Evolutionary conservation across 2,329 filamentous ascomycete species (phyloP).

Genomic region (Curvularia sp.): DNA sequence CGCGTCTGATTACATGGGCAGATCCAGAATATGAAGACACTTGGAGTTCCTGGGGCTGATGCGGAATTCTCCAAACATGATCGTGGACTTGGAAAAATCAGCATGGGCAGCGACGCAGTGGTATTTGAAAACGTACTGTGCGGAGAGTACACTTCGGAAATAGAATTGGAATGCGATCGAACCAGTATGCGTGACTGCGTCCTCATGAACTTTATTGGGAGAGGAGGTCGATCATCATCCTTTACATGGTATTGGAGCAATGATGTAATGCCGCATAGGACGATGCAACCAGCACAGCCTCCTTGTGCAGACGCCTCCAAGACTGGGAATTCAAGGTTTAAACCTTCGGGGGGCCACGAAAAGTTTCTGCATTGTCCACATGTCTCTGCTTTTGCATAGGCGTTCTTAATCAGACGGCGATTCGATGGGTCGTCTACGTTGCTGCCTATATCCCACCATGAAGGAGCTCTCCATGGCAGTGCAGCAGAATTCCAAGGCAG

Average conservation of each 20-base stretch:
- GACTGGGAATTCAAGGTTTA: too few species aligned
- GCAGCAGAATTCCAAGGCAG: too few species aligned
- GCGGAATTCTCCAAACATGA: slow-evolving; percentile 2
- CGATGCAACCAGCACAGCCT: slow-evolving; percentile 14
- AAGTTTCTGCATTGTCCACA: slow-evolving; percentile 5
- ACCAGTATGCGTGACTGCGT: not conserved
- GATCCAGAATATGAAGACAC: not conserved
- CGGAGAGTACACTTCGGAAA: not conserved
- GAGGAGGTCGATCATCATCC: not conserved
- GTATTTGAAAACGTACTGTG: not conserved
- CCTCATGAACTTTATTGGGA: not conserved
- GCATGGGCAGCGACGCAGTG: not conserved
- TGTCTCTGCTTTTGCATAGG: slow-evolving; percentile 7
- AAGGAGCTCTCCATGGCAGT: slow-evolving; percentile 5
- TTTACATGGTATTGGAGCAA: not conserved
- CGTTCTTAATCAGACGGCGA: not conserved
- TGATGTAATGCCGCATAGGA: not conserved
- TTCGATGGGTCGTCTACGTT: not conserved
- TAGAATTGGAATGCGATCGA: too few species aligned
- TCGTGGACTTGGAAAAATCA: not conserved
- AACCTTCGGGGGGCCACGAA: not conserved
- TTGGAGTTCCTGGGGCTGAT: not conserved
- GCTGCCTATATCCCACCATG: slow-evolving; percentile 4
- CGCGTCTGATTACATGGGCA: not conserved
- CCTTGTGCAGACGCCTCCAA: not conserved